Conservation (phyloP, 805 yeast species). For the Kodamaea neixiangensis region DNA sequence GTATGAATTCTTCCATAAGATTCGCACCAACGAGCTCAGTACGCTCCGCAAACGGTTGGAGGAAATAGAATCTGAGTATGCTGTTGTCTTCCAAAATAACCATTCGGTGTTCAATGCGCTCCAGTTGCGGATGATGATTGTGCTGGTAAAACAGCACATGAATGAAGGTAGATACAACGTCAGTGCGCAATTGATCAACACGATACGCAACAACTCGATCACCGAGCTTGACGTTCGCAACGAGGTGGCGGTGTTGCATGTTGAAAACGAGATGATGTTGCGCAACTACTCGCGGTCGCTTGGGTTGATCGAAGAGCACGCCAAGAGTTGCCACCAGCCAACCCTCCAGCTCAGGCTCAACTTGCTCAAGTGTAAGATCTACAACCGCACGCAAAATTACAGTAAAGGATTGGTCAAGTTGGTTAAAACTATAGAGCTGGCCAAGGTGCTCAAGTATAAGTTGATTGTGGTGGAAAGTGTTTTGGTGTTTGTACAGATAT, state of each 20-base stretch:
- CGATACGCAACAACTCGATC: conserved; percentile 28
- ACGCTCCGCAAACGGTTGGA: neutral
- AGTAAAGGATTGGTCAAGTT: conserved; percentile 52
- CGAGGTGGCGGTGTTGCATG: conserved; percentile 28
- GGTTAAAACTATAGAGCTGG: conserved; percentile 49
- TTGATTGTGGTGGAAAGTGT: conserved; percentile 49
- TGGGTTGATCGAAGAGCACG: conserved; percentile 19
- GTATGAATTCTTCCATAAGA: conserved; percentile 26
- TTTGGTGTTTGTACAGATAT: conserved; percentile 45
- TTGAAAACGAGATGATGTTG: conserved; percentile 32
- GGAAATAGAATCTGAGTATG: neutral
- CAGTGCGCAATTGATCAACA: conserved; percentile 37
- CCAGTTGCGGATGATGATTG: conserved; percentile 40
- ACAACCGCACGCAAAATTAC: conserved; percentile 45
- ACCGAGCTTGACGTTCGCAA: conserved; percentile 32
- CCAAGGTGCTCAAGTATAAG: conserved; percentile 48
- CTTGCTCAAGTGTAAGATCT: conserved; percentile 47
- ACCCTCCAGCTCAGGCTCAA: conserved; percentile 46
- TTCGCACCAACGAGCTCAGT: neutral
- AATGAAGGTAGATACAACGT: conserved; percentile 38
- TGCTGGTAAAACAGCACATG: conserved; percentile 38
- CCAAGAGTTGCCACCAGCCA: conserved; percentile 25
- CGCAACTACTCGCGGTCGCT: conserved; percentile 34
- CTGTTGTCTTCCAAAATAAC: conserved; percentile 15
- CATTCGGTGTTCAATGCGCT: conserved; percentile 43